Percentiles rank a stretch among this genome's conserved stretches.
Evolutionary conservation across 257 asterid genomes (phyloP).

Genomic region (Petunia secreta): DNA sequence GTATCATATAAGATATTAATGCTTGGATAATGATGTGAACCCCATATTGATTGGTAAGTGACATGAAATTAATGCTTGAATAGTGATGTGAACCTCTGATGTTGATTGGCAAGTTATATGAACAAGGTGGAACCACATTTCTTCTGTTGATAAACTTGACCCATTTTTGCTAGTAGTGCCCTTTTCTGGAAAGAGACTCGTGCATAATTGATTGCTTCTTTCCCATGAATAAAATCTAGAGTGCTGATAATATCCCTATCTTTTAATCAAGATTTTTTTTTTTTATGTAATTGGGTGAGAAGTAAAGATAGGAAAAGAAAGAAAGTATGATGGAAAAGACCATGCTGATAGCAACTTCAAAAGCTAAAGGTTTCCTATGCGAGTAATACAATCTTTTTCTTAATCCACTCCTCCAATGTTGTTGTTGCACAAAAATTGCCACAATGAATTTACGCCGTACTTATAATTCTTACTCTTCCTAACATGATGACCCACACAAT

Average conservation of each 20-base stretch:
- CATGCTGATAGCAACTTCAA: neutral
- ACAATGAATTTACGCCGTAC: no score
- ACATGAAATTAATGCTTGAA: conserved; percentile 14
- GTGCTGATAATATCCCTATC: neutral
- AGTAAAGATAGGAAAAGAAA: neutral
- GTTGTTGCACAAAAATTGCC: no score
- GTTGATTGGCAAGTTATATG: conserved; percentile 1
- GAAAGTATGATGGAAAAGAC: neutral
- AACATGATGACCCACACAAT: no score
- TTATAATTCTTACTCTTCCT: no score
- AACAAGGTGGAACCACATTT: neutral
- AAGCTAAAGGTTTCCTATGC: neutral
- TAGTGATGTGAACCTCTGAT: conserved; percentile 5
- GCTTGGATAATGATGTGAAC: conserved; percentile 7
- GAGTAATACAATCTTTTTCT: no score
- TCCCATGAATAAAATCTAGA: neutral
- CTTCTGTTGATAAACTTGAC: neutral
- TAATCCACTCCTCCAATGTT: no score
- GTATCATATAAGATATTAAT: neutral
- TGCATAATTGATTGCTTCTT: neutral
- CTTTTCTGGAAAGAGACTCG: neutral
- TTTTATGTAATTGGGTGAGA: neutral
- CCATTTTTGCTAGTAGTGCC: neutral
- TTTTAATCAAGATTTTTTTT: neutral
- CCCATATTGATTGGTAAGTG: neutral